Evolutionary conservation across 345 rosid genomes (phyloP).

Genomic region (Aquilaria sinensis): DNA sequence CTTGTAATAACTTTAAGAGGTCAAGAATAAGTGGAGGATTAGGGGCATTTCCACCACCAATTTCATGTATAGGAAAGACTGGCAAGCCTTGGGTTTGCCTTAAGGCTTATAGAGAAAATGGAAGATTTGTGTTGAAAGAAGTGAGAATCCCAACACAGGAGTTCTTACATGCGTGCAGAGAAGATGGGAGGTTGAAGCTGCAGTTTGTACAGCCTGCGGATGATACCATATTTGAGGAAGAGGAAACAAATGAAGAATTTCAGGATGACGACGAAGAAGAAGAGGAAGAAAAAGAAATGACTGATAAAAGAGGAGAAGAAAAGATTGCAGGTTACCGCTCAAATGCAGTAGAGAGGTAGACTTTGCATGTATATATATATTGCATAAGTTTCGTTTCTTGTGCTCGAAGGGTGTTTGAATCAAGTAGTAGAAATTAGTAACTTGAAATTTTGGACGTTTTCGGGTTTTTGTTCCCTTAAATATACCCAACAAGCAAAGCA

Average conservation of each 20-base stretch:
- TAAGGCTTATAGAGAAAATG: slow-evolving; percentile 69
- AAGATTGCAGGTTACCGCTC: not conserved
- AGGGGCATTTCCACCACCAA: slow-evolving; percentile 72
- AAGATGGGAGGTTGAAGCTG: slow-evolving; percentile 72
- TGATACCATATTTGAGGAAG: slow-evolving; percentile 31
- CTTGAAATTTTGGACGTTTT: too few species aligned
- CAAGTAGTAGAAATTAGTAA: too few species aligned
- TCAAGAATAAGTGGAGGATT: slow-evolving; percentile 15
- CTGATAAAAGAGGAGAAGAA: slow-evolving; percentile 8
- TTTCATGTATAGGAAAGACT: slow-evolving; percentile 50
- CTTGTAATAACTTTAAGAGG: slow-evolving; percentile 26
- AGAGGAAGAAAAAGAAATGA: slow-evolving; percentile 19
- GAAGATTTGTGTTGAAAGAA: slow-evolving; percentile 77
- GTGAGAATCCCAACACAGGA: slow-evolving; percentile 68
- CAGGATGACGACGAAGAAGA: slow-evolving; percentile 18
- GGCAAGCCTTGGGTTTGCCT: slow-evolving; percentile 73
- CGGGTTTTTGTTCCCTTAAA: too few species aligned
- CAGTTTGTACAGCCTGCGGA: slow-evolving; percentile 61
- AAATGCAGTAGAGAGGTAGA: too few species aligned
- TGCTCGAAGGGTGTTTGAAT: too few species aligned
- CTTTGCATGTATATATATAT: too few species aligned
- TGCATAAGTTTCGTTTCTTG: too few species aligned
- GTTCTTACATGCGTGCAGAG: slow-evolving; percentile 64
- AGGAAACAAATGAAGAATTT: slow-evolving; percentile 11
- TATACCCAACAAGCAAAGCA: too few species aligned